phyloP scores from a whole-genome alignment of 2,329 filamentous ascomycete genomes.

The Didymella segeticola region DNA sequence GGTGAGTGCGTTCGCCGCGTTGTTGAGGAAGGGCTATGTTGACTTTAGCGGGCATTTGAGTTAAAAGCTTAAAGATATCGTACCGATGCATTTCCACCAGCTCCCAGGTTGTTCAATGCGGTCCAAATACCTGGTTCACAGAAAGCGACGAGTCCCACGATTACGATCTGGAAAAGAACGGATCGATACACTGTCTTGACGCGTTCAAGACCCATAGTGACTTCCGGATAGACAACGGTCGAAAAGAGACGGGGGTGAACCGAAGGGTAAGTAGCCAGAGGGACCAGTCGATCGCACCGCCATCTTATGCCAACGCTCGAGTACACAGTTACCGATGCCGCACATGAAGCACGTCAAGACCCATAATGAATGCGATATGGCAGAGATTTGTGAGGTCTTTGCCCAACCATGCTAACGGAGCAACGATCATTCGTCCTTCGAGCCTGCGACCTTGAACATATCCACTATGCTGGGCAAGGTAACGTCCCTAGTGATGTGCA shows the following conservation, averaged over 20 bases:
- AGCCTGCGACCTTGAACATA: background rate
- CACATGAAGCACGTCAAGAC: conserved; percentile 1
- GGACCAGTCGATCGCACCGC: background rate
- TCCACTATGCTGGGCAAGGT: conserved; percentile 3
- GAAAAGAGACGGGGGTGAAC: too few species aligned
- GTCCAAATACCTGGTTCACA: conserved; percentile 7
- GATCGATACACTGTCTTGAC: background rate
- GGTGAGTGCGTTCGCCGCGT: conserved; percentile 1
- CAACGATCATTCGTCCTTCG: background rate
- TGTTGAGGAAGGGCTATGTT: background rate
- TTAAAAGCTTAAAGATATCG: background rate
- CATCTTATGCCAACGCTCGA: background rate
- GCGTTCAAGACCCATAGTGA: background rate
- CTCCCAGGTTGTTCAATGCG: conserved; percentile 6
- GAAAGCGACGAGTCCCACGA: conserved; percentile 4
- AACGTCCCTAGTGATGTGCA: background rate
- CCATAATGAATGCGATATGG: background rate
- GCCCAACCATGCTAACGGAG: background rate
- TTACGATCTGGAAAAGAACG: conserved; percentile 5
- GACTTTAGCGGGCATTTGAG: background rate
- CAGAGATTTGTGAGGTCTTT: background rate
- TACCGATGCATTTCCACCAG: conserved; percentile 4
- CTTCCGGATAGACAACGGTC: too few species aligned
- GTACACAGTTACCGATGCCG: too few species aligned
- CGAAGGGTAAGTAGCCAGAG: too few species aligned